Conservation (phyloP, 2,329 filamentous ascomycete species). For the Thielaviopsis populi region DNA sequence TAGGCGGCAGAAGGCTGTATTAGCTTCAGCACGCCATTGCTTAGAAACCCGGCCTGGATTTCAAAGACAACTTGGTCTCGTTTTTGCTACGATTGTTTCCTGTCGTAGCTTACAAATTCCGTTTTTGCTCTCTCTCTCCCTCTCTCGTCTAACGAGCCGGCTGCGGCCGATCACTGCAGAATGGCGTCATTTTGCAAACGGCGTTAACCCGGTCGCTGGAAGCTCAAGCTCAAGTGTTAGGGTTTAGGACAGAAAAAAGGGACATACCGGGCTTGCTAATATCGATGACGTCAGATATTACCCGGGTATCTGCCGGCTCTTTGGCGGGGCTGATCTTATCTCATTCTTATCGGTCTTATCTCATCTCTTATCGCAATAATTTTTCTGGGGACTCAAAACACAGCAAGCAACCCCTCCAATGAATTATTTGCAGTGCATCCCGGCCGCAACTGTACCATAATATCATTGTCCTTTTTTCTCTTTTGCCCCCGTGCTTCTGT, state of each 20-base stretch:
- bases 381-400: constrained; percentile 2
- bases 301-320: background rate
- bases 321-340: background rate
- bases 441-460: background rate
- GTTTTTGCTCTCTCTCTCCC: background rate
- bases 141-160: background rate
- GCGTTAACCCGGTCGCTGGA: too few relatives aligned
- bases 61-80: background rate
- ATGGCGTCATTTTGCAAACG: background rate
- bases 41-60: background rate
- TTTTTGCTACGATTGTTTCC: background rate
- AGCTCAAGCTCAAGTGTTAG: background rate
- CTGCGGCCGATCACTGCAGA: background rate
- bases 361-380: constrained; percentile 7
- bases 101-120: background rate
- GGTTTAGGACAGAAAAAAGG: background rate
- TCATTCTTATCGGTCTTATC: background rate
- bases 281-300: background rate
- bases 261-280: too few relatives aligned
- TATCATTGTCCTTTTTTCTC: background rate
- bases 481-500: background rate
- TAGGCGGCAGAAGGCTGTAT: background rate
- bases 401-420: background rate
- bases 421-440: background rate
- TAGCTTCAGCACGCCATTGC: background rate